Evolutionary conservation across 371 early-diverging fungal species (phyloP).

Genomic region (Dipsacomyces acuminosporus): DNA sequence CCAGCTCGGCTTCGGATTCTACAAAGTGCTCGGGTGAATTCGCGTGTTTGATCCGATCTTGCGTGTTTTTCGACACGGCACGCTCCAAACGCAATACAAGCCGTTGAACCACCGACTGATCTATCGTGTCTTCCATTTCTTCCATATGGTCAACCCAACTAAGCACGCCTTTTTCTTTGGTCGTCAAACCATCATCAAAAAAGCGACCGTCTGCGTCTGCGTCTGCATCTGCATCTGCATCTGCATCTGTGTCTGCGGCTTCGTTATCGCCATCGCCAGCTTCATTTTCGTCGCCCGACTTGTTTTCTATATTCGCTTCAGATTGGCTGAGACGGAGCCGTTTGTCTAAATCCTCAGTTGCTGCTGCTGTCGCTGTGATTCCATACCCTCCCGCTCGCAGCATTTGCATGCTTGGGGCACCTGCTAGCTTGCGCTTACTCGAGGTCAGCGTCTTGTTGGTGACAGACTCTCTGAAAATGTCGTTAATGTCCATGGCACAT

Average conservation of each 20-base stretch:
- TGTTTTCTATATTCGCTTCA: too few species aligned
- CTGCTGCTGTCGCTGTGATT: neutral
- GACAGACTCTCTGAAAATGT: conserved; percentile 37
- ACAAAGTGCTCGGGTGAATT: conserved; percentile 59
- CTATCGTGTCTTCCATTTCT: conserved; percentile 57
- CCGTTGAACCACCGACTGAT: conserved; percentile 53
- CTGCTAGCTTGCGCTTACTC: conserved; percentile 17
- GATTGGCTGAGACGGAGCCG: conserved; percentile 6
- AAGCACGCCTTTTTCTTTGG: conserved; percentile 68
- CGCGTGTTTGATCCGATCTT: conserved; percentile 77
- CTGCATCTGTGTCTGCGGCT: too few species aligned
- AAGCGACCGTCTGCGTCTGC: conserved; percentile 59
- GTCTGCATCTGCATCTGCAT: too few species aligned
- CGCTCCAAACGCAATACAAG: conserved; percentile 80
- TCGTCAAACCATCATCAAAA: conserved; percentile 79
- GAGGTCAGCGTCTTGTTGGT: conserved; percentile 18
- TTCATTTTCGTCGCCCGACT: neutral
- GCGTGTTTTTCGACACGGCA: conserved; percentile 79
- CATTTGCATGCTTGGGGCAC: conserved; percentile 27
- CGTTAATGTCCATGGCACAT: conserved; percentile 30
- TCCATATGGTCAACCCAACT: conserved; percentile 83
- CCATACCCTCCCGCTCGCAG: conserved; percentile 39
- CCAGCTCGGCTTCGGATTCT: conserved; percentile 92
- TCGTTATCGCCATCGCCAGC: neutral
- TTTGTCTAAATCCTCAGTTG: conserved; percentile 2